These are phyloP conservation scores for Pleurotus tuoliensis DNA, from an alignment of 768 basidiomycete genomes.

Conservation along the genomic window DNA sequence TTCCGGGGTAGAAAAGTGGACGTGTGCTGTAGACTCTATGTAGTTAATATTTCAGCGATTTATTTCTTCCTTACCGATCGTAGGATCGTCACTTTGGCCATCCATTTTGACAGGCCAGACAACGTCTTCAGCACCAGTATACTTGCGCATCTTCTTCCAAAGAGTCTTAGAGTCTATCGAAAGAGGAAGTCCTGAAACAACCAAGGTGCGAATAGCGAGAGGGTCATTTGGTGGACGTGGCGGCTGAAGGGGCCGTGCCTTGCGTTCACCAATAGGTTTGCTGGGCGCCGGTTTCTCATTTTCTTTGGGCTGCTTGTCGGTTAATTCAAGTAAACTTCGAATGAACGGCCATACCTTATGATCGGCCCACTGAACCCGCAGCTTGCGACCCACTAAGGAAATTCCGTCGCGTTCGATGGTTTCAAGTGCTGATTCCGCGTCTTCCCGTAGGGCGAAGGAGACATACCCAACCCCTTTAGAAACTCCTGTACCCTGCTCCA, in stretches of 20 bases:
- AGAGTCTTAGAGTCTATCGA: constrained; percentile 60
- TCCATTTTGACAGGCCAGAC: constrained; percentile 61
- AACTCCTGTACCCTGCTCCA: constrained; percentile 64
- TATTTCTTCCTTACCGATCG: constrained; percentile 37
- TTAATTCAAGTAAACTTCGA: not conserved
- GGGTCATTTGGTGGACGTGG: constrained; percentile 52
- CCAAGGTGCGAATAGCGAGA: constrained; percentile 77
- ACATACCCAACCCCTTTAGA: constrained; percentile 98
- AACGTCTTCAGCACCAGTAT: constrained; percentile 69
- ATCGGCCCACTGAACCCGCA: constrained; percentile 80
- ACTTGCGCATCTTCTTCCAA: constrained; percentile 88
- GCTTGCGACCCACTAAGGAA: constrained; percentile 57
- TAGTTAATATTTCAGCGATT: not conserved
- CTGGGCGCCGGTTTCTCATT: not conserved
- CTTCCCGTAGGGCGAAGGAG: constrained; percentile 84
- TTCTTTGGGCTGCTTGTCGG: not conserved
- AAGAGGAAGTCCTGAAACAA: constrained; percentile 69
- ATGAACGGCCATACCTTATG: constrained; percentile 51
- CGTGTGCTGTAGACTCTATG: constrained; percentile 46
- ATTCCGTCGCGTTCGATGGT: constrained; percentile 65
- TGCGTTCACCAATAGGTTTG: not conserved
- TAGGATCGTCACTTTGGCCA: constrained; percentile 39
- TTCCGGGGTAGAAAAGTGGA: constrained; percentile 65
- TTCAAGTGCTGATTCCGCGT: constrained; percentile 73
- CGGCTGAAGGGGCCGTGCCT: constrained; percentile 25